Percentiles rank a stretch among this genome's conserved stretches.
phyloP scores from a whole-genome alignment of 2,329 filamentous ascomycete genomes.

The Gliomastix tumulicola region DNA sequence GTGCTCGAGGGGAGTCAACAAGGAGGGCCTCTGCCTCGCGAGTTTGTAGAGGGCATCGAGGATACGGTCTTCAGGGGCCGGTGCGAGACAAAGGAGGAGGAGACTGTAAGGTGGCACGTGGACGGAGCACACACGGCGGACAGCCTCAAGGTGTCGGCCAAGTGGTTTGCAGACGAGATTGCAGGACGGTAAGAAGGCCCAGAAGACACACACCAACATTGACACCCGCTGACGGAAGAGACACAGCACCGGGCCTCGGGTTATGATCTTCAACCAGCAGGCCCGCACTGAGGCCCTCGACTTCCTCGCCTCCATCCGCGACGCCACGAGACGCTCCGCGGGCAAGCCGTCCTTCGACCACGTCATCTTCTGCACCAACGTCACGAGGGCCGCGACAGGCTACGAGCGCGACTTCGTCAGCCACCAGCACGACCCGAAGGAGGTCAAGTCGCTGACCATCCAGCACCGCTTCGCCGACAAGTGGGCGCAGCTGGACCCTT shows the following conservation, averaged over 20 bases:
- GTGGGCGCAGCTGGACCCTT: constrained; percentile 40
- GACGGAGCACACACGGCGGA: constrained; percentile 93
- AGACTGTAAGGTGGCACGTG: constrained; percentile 69
- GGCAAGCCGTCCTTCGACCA: constrained; percentile 51
- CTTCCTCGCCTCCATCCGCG: constrained; percentile 42
- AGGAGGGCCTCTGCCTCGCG: constrained; percentile 41
- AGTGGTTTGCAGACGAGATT: constrained; percentile 67
- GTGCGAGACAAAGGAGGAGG: constrained; percentile 56
- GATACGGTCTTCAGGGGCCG: constrained; percentile 72
- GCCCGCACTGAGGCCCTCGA: constrained; percentile 45
- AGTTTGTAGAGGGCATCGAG: constrained; percentile 69
- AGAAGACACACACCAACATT: not conserved
- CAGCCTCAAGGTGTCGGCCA: constrained; percentile 73
- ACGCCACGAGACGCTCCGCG: constrained; percentile 20
- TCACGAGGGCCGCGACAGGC: constrained; percentile 41
- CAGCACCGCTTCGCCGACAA: constrained; percentile 46
- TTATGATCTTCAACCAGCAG: constrained; percentile 87
- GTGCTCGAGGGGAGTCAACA: constrained; percentile 15
- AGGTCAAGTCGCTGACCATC: constrained; percentile 42
- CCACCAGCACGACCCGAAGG: constrained; percentile 41
- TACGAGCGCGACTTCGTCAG: constrained; percentile 54
- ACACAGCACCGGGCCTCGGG: constrained; percentile 28
- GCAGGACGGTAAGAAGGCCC: constrained; percentile 16
- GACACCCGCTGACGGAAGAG: not conserved
- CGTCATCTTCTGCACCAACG: constrained; percentile 79